phyloP scores from a whole-genome alignment of 1,139 yeast species.

The Zygoascus sp. region DNA sequence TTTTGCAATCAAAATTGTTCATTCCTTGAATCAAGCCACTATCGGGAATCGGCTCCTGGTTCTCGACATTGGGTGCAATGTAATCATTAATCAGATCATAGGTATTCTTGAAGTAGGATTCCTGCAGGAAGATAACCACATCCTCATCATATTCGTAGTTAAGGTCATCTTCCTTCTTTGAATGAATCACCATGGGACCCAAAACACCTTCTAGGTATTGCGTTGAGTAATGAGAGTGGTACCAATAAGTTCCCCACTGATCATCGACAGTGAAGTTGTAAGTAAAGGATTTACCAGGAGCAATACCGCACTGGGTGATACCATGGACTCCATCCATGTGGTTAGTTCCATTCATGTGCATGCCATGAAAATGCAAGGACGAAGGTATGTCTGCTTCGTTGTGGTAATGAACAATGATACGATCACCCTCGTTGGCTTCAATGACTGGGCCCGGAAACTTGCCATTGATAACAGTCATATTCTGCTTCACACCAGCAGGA shows the following conservation, averaged over 20 bases:
- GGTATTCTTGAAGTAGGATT: constrained; percentile 66
- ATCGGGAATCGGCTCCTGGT: constrained; percentile 86
- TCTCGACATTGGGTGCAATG: constrained; percentile 69
- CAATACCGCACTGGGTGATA: constrained; percentile 77
- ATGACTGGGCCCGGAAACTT: constrained; percentile 77
- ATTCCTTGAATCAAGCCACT: constrained; percentile 38
- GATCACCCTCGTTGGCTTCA: constrained; percentile 62
- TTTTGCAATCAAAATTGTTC: constrained; percentile 21
- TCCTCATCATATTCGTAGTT: constrained; percentile 63
- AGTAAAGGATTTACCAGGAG: constrained; percentile 62
- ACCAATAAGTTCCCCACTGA: constrained; percentile 80
- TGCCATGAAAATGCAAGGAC: constrained; percentile 76
- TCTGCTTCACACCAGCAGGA: constrained; percentile 60
- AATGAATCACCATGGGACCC: constrained; percentile 64
- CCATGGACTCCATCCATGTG: constrained; percentile 80
- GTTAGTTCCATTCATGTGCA: constrained; percentile 60
- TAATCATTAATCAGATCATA: constrained; percentile 50
- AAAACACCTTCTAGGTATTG: constrained; percentile 82
- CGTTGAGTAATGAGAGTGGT: constrained; percentile 76
- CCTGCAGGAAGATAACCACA: constrained; percentile 54
- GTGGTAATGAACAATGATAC: constrained; percentile 53
- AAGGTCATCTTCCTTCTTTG: constrained; percentile 34
- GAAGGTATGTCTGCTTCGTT: constrained; percentile 65
- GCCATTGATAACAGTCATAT: constrained; percentile 66
- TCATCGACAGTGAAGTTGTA: constrained; percentile 62